Evolutionary conservation across 345 rosid genomes (phyloP), one percentile per base, ranked within the genome.

Genomic region (Eucalyptus pauciflora): DNA sequence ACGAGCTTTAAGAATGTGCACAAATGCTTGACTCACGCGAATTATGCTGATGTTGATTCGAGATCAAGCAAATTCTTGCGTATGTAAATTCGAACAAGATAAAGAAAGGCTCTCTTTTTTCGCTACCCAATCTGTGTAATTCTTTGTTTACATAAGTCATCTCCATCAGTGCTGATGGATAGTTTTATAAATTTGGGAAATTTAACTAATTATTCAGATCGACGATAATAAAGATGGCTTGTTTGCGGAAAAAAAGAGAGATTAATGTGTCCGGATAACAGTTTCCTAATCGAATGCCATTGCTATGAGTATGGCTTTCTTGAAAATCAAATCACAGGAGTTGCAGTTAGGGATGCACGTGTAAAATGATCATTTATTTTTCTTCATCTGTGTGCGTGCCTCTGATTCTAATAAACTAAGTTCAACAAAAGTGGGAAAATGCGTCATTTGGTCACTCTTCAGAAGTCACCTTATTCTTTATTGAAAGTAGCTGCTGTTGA

Each of bases 381-480:
- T 20, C 60, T 20, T 56, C 12, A 56, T 56, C 27, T 56, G 29
- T 9, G 62, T 1, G 62, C 62, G 62, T 22, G 62, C 62, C 62
- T 56, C 13, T 56, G 60, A 56, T n/a, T n/a, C n/a, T 56, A 8
- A 22, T 1, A 9, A 56, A 56, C 22, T 56, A 22, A 0, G 62
- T 56, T 56, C 62, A 56, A 10, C 27, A 56, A 5, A 1, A 56
- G 25, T 8, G 3, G 62, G 27, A 9, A 56, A 22, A 56, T 22
- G 62, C 27, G 27, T 56, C 29, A 56, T 56, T 56, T 0, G 62
- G 62, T 8, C 29, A 56, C 12, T 56, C 62, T 9, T 22, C 27
- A 56, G 62, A 56, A 56, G 62, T 24, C 0, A 2, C 27, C 62
- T 56, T 56, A 8, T 56, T 22, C 27, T 56, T 56, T 0, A 24